Evolutionary conservation across 2,329 filamentous ascomycete genomes (phyloP), one percentile per base, ranked within the genome.

Genomic region (Fusarium penzigii): DNA sequence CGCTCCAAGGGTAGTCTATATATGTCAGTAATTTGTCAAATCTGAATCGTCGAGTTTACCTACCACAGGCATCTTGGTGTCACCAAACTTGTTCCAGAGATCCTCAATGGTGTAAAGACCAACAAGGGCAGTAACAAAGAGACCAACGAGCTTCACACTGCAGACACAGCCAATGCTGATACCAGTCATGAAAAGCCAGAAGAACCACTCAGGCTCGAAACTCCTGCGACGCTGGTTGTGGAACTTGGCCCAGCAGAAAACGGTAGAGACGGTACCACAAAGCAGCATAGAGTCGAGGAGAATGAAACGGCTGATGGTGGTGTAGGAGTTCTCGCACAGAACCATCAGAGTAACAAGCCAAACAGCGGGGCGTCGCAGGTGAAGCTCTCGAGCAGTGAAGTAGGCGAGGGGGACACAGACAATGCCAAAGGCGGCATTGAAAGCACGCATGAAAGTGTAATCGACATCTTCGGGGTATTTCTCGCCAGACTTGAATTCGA

Each of bases 401-500:
- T 97, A 99, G 51, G 94, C 93, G 73, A 99, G 77, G 16, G 94
- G 94, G 43, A 99, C 86, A 69, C 91, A 97, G 55, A 94, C 79
- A 56, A 92, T 93, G 55, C 94, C 94, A 71, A 97, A 99, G 58
- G 91, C 85, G 59, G 93, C 89, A 72, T 97, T 99, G 83, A 99
- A 99, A 56, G 93, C 83, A 65, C 94, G 90, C 95, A 99, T 99
- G 70, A 96, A 96, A 65, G 92, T 95, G 74, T 96, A 99, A 79
- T 99, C 88, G 69, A 99, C 81, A 67, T 97, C 91, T 63, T 87
- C 85, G 11, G 94, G 94, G 71, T 99, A 99, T 49, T 84, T 92
- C 69, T 97, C 94, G 70, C 94, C 94, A 48, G 93, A 97, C 75
- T 99, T 99, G 83, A 99, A 99, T 70, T 99, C 94, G 75, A 99